Base-by-base conservation (phyloP, 768 basidiomycete genomes). In the Cytidiella melzeri region DNA sequence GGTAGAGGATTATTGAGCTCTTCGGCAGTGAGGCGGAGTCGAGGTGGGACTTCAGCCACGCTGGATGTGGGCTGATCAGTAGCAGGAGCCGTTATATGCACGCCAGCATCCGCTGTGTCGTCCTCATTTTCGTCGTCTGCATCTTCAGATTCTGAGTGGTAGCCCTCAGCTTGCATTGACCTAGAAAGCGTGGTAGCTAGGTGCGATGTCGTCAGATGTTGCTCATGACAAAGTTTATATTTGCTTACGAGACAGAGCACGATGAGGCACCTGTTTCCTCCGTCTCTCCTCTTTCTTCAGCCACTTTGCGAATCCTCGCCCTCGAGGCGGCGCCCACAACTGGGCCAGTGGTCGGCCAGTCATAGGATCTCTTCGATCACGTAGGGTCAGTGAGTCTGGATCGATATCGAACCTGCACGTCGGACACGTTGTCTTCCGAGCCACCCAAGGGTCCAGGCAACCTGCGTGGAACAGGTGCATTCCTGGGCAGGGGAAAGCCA, bases 321-420 rank as follows among this genome's bases (percentile, higher is more conserved):
- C 54, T 15, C 46, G 34, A 1, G 61, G 61, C 18, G 58, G 56
- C 20, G 40, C 48, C 61, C 61, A 63, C 41, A 46, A 7, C 48
- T 19, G 15, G 19, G 9, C 21, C 34, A n/a, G 5, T 24, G n/a
- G 41, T 34, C 12, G 48, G 21, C 25, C 47, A 5, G n/a, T 25
- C 34, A 45, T 11, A 37, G 47, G 18, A 10, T 43, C 5, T 37
- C 34, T 30, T 4, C 26, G 19, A 9, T 45, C 43, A 3, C 50
- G 41, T 5, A 47, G 26, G 10, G 85, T 88, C 38, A 90, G 62
- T 50, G 83, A 83, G 45, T 85, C 78, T 0, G 88, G 88, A 58
- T 91, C 88, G 44, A 91, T 76, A 52, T 92, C 83, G 59, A 89
- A 90, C 53, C 88, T 67, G 67, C 88, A 92, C 0, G 85, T 84